Percentiles rank a stretch among this genome's conserved stretches.
phyloP scores from a whole-genome alignment of 208 protist genomes.

The Leishmania amazonensis region DNA sequence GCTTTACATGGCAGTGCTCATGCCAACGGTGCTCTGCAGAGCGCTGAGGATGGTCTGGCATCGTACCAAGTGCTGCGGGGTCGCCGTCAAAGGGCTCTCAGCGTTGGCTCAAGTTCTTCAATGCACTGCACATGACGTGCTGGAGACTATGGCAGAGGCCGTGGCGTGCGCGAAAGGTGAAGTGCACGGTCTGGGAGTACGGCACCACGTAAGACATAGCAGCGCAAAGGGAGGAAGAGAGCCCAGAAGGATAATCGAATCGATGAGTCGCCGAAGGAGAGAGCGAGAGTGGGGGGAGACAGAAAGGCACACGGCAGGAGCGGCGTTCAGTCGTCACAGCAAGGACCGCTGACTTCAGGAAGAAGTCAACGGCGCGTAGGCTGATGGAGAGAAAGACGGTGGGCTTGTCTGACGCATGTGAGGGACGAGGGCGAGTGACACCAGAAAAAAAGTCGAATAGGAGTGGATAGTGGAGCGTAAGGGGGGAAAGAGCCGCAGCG shows the following conservation, averaged over 20 bases:
- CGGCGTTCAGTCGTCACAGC: not conserved
- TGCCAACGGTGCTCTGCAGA: conserved; percentile 10
- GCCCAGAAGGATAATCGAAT: not conserved
- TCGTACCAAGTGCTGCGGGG: conserved; percentile 5
- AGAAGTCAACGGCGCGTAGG: not conserved
- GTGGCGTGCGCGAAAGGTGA: conserved; percentile 7
- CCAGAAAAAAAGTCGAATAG: not conserved
- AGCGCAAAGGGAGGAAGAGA: not conserved
- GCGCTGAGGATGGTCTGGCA: conserved; percentile 5
- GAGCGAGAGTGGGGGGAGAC: not conserved
- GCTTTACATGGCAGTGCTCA: not conserved
- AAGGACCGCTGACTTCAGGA: not conserved
- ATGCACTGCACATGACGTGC: conserved; percentile 18
- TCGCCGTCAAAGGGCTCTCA: not conserved
- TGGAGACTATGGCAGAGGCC: conserved; percentile 22
- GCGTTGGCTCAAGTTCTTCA: conserved; percentile 16
- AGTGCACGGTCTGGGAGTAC: conserved; percentile 9
- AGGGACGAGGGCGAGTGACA: not conserved
- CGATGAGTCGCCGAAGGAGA: not conserved
- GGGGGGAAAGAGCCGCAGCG: not conserved
- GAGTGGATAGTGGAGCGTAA: not conserved
- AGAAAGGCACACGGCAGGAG: not conserved
- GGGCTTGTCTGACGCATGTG: not conserved
- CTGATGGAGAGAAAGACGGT: not conserved
- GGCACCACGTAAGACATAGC: conserved; percentile 25